Evolutionary conservation across 176 grass and related monocot species (phyloP).

Genomic region (Hordeum marinum): DNA sequence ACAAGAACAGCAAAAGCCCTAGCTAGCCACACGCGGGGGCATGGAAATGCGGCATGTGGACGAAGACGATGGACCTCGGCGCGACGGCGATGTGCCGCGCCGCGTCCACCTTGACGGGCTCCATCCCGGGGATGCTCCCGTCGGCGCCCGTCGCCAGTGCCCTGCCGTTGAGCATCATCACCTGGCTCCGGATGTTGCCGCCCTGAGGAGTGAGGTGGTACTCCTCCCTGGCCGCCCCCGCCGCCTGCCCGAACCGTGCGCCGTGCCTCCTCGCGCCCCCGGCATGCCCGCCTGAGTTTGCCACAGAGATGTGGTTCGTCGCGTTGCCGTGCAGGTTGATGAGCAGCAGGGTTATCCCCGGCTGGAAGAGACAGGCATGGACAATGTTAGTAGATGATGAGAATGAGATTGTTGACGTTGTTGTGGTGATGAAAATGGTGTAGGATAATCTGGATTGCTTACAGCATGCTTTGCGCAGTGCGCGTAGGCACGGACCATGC

Average conservation of each 20-base stretch:
- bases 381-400: not conserved
- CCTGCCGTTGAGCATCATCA: conserved; percentile 62
- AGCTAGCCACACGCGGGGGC: conserved; percentile 38
- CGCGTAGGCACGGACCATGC: conserved; percentile 56
- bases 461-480: conserved; percentile 69
- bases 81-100: conserved; percentile 34
- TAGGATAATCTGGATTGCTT: not conserved
- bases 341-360: conserved; percentile 72
- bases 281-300: not conserved
- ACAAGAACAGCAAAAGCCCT: not conserved
- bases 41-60: conserved; percentile 38
- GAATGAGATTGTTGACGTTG: no score
- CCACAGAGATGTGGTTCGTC: conserved; percentile 34
- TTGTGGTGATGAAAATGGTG: not conserved
- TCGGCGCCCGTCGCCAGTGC: conserved; percentile 40
- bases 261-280: not conserved
- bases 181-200: conserved; percentile 62
- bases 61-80: conserved; percentile 58
- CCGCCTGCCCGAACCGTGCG: not conserved
- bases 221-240: conserved; percentile 42
- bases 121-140: conserved; percentile 46
- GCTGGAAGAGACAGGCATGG: conserved; percentile 39
- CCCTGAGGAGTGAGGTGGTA: conserved; percentile 56
- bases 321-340: conserved; percentile 77
- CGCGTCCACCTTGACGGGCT: conserved; percentile 24